These are phyloP conservation scores for Penicillium arizonense DNA, from an alignment of 495 filamentous ascomycete genomes.

Conservation along the genomic window DNA sequence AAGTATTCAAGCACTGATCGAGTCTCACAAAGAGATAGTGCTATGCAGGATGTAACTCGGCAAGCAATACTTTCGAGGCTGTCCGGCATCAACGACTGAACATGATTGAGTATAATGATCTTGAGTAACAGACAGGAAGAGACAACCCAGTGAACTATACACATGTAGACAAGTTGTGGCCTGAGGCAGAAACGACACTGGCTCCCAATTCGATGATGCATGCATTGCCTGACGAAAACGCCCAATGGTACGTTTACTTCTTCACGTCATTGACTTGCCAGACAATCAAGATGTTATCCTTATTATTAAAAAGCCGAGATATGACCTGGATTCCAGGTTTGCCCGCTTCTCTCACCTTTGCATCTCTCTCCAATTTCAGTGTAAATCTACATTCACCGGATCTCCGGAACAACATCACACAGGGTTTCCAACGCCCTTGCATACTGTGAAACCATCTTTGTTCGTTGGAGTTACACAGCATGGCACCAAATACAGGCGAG, in stretches of 20 bases:
- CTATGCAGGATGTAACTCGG: no score
- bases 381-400: not conserved
- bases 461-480: not conserved
- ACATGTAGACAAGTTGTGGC: no score
- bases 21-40: no score
- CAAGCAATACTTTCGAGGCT: no score
- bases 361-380: not conserved
- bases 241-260: not conserved
- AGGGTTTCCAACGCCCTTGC: not conserved
- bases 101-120: no score
- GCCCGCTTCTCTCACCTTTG: not conserved
- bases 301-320: not conserved
- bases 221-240: no score
- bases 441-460: not conserved
- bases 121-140: no score
- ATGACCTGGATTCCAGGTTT: not conserved
- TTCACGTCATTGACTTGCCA: constrained; percentile 7
- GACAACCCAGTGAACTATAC: no score
- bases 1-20: no score
- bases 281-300: not conserved
- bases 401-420: not conserved
- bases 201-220: no score
- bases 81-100: no score
- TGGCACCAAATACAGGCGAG: constrained; percentile 8
- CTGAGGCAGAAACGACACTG: no score